Evolutionary conservation across 2,329 filamentous ascomycete species (phyloP).

Genomic region (Cercospora canescens): DNA sequence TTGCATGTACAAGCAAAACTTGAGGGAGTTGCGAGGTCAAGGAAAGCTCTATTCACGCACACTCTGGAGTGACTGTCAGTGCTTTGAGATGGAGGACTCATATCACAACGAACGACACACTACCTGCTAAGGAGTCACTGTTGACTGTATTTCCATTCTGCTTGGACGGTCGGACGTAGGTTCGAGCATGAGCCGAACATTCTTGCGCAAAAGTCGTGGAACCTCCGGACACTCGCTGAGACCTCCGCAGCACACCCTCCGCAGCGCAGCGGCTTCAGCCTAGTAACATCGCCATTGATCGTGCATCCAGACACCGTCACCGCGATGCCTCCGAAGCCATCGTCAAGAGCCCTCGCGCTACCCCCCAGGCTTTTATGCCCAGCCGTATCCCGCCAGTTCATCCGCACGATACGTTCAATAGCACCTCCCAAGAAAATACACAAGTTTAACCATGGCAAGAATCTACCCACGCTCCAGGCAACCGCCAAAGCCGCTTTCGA

Average conservation of each 20-base stretch:
- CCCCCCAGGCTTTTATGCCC: slow-evolving; percentile 38
- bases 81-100: too few relatives aligned
- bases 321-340: slow-evolving; percentile 32
- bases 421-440: slow-evolving; percentile 49
- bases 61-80: background rate
- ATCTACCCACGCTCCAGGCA: slow-evolving; percentile 54
- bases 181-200: too few relatives aligned
- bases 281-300: background rate
- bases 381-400: slow-evolving; percentile 31
- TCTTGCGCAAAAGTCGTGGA: background rate
- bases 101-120: too few relatives aligned
- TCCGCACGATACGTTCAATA: slow-evolving; percentile 58
- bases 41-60: background rate
- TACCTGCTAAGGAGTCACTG: too few relatives aligned
- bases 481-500: slow-evolving; percentile 60
- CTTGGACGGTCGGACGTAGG: too few relatives aligned
- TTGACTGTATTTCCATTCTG: background rate
- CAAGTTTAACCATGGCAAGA: slow-evolving; percentile 55
- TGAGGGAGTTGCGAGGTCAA: background rate
- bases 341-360: slow-evolving; percentile 26
- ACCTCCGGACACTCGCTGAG: background rate
- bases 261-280: background rate
- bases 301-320: background rate
- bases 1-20: background rate
- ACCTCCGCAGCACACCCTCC: background rate